Base-by-base conservation (phyloP, 805 yeast species). In the Candida maesae region DNA sequence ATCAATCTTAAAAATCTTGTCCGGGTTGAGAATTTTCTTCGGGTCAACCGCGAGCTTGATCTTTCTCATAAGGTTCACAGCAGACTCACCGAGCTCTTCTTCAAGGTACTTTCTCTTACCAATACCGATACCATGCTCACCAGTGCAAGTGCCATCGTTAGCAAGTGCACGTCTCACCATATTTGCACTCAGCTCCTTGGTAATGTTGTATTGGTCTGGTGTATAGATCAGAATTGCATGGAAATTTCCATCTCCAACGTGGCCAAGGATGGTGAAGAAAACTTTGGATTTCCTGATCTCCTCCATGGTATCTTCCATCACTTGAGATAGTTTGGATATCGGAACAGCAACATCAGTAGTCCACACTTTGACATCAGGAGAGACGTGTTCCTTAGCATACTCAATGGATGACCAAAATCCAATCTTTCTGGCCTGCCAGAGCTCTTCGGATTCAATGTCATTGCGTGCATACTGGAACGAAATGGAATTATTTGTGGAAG, bases 291-390 rank as follows among this genome's bases (percentile, higher is more conserved):
- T 55, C 37, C 71, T 73, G 50, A 84, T 65, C 42, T 79, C 87
- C 5, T 65, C 64, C 59, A 81, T 77, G 2, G 88, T 78, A 35
- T 73, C 78, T 19, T 71, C 67, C 34, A 85, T 79, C 27, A 83
- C 72, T 13, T 66, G 63, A 3, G 91, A 78, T 33, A 85, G 68
- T 41, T 67, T 67, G 0, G 90, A 81, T 35, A 85, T 71, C 3
- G 95, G 95, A n/a, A 85, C 93, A 6, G 90, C 90, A 5, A 84
- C 86, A 64, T 85, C 95, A 0, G 93, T 85, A 20, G 88, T 82
- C 74, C 86, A 79, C 28, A 76, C 63, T 51, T 72, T 75, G 6
- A 81, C 76, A 11, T 64, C 53, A 18, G 76, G 74, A 38, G 70
- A 63, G 6, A 64, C 54, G 5, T 56, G 52, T 51, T 58, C 52